Evolutionary conservation across 148 eudicot species (phyloP).

Genomic region (Rhododendron henanense): DNA sequence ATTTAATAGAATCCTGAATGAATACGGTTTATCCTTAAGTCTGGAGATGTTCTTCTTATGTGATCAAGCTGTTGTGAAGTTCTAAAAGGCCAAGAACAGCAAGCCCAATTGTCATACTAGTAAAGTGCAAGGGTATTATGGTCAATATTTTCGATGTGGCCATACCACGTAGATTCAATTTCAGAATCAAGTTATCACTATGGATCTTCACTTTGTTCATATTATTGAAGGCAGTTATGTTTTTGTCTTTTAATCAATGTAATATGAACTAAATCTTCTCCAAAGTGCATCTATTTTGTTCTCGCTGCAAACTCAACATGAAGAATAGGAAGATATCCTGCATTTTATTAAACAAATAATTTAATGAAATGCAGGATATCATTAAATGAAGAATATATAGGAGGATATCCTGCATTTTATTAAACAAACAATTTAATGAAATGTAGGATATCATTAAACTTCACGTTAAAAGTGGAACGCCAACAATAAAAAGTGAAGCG

Average conservation of each 20-base stretch:
- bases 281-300: not conserved
- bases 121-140: not conserved
- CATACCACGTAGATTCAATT: not conserved
- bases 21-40: not conserved
- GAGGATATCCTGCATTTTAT: not conserved
- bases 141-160: not conserved
- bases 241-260: not conserved
- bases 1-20: too few species aligned
- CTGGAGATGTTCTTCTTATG: not conserved
- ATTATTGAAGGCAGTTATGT: too few species aligned
- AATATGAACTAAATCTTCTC: not conserved
- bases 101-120: not conserved
- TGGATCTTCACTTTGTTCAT: not conserved
- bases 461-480: too few species aligned
- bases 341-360: too few species aligned
- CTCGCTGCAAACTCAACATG: not conserved
- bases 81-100: not conserved
- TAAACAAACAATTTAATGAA: too few species aligned
- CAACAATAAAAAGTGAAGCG: not conserved
- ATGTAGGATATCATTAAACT: too few species aligned
- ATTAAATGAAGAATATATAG: too few species aligned
- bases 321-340: not conserved
- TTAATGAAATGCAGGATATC: too few species aligned
- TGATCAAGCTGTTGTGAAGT: not conserved
- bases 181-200: not conserved